Evolutionary conservation across 768 basidiomycete genomes (phyloP).

Genomic region (Leccinum barrowsii): DNA sequence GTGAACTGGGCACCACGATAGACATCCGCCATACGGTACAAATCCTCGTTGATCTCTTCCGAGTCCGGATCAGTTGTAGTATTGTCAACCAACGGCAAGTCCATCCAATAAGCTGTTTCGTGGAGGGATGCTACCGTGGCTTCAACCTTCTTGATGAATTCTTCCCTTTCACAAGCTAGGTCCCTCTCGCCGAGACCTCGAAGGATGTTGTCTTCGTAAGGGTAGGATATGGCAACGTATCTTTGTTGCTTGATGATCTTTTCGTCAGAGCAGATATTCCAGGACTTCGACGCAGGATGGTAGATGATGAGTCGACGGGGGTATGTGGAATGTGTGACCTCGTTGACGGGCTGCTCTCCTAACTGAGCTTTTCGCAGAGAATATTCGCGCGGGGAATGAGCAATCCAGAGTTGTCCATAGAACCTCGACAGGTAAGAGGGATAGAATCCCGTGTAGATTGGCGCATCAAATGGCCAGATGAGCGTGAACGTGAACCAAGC

Average conservation of each 20-base stretch:
- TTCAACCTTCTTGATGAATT: slow-evolving; percentile 8
- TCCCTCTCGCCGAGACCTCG: not conserved
- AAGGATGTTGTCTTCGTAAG: slow-evolving; percentile 10
- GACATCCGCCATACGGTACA: slow-evolving; percentile 25
- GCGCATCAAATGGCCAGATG: slow-evolving; percentile 11
- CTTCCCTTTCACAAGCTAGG: not conserved
- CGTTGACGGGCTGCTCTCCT: slow-evolving; percentile 1
- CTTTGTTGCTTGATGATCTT: slow-evolving; percentile 4
- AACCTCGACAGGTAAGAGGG: slow-evolving; percentile 18
- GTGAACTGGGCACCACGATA: slow-evolving; percentile 23
- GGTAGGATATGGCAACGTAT: slow-evolving; percentile 22
- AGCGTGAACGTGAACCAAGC: slow-evolving; percentile 11
- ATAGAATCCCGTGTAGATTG: slow-evolving; percentile 9
- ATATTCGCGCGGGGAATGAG: slow-evolving; percentile 21
- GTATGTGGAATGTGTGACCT: slow-evolving; percentile 11
- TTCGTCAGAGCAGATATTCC: slow-evolving; percentile 1
- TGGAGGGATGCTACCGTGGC: slow-evolving; percentile 3
- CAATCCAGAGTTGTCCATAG: slow-evolving; percentile 22
- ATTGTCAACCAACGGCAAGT: slow-evolving; percentile 4
- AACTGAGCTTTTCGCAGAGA: slow-evolving; percentile 10
- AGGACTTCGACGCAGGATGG: not conserved
- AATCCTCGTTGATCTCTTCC: slow-evolving; percentile 13
- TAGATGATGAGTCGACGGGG: slow-evolving; percentile 19
- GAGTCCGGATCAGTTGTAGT: not conserved
- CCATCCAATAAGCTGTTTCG: slow-evolving; percentile 22